Conservation (phyloP, 202 grass and related monocot genomes). For the Schoenoplectus tabernaemontani region DNA sequence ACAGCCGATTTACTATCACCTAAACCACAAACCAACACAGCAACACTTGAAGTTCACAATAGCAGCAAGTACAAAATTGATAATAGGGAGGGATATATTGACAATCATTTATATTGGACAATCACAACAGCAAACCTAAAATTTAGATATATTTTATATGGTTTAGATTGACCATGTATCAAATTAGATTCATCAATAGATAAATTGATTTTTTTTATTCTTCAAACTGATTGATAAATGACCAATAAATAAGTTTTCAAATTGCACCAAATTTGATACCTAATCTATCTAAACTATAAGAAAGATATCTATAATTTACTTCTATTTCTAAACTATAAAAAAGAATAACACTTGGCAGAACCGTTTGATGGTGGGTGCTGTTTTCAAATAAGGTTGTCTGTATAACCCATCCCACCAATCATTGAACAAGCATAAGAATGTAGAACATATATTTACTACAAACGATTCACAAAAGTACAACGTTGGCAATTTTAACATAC, state of each 20-base stretch:
- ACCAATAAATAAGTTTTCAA: not conserved
- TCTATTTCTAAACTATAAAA: not conserved
- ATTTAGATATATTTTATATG: not conserved
- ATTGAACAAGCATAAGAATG: not conserved
- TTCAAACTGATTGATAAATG: not conserved
- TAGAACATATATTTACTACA: not conserved
- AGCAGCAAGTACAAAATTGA: not conserved
- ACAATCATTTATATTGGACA: not conserved
- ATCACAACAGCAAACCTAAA: not conserved
- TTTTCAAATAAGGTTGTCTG: not conserved
- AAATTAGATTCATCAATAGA: not conserved
- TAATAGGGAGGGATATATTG: not conserved
- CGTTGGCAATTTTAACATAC: not conserved
- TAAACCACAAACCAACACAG: conserved; percentile 29
- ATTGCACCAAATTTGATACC: not conserved
- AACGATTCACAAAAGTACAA: not conserved
- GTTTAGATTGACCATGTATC: not conserved
- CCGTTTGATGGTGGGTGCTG: no score
- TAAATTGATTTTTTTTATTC: not conserved
- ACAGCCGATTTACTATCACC: conserved; percentile 70
- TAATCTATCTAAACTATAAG: not conserved
- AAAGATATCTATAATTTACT: not conserved
- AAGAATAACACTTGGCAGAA: not conserved
- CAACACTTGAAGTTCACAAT: conserved; percentile 25
- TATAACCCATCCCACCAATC: not conserved